Conservation (phyloP, 768 basidiomycete genomes). For the Suillus tomentosus region DNA sequence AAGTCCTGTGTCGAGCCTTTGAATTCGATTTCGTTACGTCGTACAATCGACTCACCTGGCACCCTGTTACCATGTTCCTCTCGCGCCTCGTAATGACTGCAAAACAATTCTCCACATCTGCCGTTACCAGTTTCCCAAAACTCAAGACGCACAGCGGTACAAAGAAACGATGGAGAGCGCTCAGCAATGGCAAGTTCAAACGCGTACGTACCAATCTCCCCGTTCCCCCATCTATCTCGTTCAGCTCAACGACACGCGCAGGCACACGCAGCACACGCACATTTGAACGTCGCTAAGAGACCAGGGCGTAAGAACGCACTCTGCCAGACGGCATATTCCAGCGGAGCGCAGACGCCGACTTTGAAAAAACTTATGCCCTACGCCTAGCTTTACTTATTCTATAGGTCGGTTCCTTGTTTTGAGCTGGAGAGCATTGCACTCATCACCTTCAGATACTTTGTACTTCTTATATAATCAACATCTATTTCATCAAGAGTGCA, state of each 20-base stretch:
- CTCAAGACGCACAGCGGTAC: constrained; percentile 80
- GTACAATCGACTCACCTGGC: not conserved
- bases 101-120: constrained; percentile 63
- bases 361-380: constrained; percentile 77
- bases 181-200: constrained; percentile 73
- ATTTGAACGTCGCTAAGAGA: constrained; percentile 71
- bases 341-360: constrained; percentile 60
- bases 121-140: constrained; percentile 63
- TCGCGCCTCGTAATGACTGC: constrained; percentile 25
- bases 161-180: constrained; percentile 78
- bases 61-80: constrained; percentile 37
- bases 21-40: not conserved
- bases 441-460: not conserved
- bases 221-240: not conserved
- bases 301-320: constrained; percentile 67
- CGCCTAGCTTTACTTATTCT: constrained; percentile 38
- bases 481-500: not conserved
- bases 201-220: constrained; percentile 49
- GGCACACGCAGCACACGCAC: constrained; percentile 72
- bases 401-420: constrained; percentile 21
- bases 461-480: not conserved
- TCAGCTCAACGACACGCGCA: constrained; percentile 26
- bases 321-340: constrained; percentile 66
- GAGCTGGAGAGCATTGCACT: not conserved
- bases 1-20: not conserved